Evolutionary conservation across 208 protist genomes (phyloP).

Genomic region (Crithidia bombi): DNA sequence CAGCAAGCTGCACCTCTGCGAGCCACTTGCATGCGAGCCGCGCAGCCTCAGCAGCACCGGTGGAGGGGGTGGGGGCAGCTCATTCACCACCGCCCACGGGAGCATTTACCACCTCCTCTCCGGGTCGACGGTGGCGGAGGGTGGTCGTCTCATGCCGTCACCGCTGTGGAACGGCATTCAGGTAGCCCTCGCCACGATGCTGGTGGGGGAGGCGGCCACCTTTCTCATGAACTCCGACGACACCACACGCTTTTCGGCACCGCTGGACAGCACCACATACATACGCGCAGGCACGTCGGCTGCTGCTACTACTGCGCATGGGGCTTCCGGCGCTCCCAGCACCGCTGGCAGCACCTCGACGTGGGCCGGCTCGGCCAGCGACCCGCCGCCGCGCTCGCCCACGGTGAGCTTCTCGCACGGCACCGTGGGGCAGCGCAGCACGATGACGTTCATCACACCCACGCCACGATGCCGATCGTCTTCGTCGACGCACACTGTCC

Average conservation of each 20-base stretch:
- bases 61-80: no score
- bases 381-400: neutral
- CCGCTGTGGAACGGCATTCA: slow-evolving; percentile 35
- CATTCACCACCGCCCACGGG: neutral
- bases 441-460: slow-evolving; percentile 3
- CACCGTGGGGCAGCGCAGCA: neutral
- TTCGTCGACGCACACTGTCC: neutral
- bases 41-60: neutral
- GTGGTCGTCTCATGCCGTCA: slow-evolving; percentile 3
- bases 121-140: slow-evolving; percentile 19
- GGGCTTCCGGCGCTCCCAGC: neutral
- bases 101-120: neutral
- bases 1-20: neutral
- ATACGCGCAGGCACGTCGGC: neutral
- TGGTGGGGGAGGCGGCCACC: slow-evolving; percentile 25
- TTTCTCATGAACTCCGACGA: slow-evolving; percentile 31
- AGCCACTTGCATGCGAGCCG: neutral
- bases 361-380: neutral
- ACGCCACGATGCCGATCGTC: neutral
- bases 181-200: slow-evolving; percentile 34
- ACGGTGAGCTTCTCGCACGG: neutral
- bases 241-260: slow-evolving; percentile 16
- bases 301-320: neutral
- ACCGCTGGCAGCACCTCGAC: neutral
- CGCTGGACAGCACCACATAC: slow-evolving; percentile 15